Percentiles rank a stretch among this genome's conserved stretches.
These are phyloP conservation scores for Pisolithus microcarpus DNA, from an alignment of 768 basidiomycete genomes.

Conservation along the genomic window DNA sequence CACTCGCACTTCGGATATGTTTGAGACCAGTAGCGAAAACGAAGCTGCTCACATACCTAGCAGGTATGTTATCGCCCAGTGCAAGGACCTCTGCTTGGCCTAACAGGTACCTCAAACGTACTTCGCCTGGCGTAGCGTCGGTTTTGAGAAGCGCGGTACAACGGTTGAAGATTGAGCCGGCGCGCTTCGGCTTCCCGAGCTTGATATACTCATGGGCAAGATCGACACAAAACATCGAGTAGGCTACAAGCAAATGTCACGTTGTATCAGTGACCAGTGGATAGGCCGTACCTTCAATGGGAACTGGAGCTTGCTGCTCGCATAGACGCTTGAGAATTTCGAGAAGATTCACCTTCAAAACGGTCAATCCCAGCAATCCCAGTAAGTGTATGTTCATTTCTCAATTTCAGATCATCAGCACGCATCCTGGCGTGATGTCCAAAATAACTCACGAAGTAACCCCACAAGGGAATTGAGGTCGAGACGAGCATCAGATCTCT, in stretches of 20 bases:
- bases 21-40: neutral
- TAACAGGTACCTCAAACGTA: constrained; percentile 49
- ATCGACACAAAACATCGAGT: constrained; percentile 55
- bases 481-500: constrained; percentile 4
- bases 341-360: constrained; percentile 63
- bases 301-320: constrained; percentile 36
- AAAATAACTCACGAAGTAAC: constrained; percentile 45
- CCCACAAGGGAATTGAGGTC: constrained; percentile 32
- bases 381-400: constrained; percentile 56
- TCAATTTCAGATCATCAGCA: constrained; percentile 16
- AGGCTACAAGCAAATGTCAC: constrained; percentile 35
- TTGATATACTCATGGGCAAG: constrained; percentile 75
- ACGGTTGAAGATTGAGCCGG: constrained; percentile 56
- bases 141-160: constrained; percentile 40
- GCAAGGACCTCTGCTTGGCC: constrained; percentile 63
- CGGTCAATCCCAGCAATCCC: constrained; percentile 58
- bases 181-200: constrained; percentile 68
- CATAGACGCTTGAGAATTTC: constrained; percentile 56
- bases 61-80: constrained; percentile 45
- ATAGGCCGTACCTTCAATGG: constrained; percentile 40
- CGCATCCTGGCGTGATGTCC: neutral
- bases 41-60: constrained; percentile 40
- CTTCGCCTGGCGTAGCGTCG: constrained; percentile 43
- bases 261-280: neutral
- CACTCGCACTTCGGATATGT: constrained; percentile 30